These are phyloP conservation scores for Lyophyllum shimeji DNA, from an alignment of 768 basidiomycete species.

Conservation along the genomic window DNA sequence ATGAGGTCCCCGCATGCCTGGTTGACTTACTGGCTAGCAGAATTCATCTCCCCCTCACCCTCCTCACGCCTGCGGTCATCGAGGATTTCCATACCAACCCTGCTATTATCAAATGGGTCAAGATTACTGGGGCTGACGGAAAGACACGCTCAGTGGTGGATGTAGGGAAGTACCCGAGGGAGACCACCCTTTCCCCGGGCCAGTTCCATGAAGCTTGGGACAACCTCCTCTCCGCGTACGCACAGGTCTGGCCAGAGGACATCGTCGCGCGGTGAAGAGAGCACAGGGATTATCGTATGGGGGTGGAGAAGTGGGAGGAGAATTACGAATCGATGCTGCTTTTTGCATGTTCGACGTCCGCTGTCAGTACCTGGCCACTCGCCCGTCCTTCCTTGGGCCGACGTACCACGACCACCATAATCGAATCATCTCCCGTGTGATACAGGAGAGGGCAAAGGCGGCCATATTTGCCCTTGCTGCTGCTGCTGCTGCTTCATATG, in stretches of 20 bases:
- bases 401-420: background rate
- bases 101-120: background rate
- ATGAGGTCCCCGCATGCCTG: too few relatives aligned
- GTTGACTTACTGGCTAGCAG: too few relatives aligned
- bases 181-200: background rate
- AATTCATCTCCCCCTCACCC: background rate
- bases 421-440: background rate
- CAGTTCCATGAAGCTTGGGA: background rate
- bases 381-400: background rate
- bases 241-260: background rate
- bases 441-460: background rate
- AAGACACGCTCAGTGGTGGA: background rate
- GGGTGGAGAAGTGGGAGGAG: background rate
- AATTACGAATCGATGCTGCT: background rate
- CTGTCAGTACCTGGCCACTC: background rate
- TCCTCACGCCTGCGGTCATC: background rate
- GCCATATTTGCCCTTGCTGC: background rate
- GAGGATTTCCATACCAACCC: background rate
- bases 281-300: background rate
- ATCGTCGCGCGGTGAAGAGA: background rate
- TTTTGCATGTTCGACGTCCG: background rate
- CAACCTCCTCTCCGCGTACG: background rate
- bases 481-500: conserved; percentile 20
- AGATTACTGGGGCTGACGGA: background rate
- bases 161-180: background rate